Percentiles rank a stretch among this genome's conserved stretches.
Evolutionary conservation across 2,329 filamentous ascomycete genomes (phyloP).

Genomic region (Capronia epimyces): DNA sequence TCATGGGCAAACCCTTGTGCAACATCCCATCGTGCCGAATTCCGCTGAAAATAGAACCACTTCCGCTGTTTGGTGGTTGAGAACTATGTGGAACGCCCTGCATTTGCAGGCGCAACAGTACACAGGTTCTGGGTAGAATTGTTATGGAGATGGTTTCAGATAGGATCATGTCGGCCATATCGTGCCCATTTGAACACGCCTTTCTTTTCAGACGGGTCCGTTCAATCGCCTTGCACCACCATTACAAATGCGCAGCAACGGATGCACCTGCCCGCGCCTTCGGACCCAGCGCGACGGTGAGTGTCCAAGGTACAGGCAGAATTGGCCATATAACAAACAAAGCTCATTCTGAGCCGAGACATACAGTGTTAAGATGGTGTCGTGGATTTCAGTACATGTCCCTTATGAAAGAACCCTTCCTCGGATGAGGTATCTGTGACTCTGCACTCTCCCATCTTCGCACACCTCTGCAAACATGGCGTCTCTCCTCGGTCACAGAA

Average conservation of each 20-base stretch:
- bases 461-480: conserved; percentile 10
- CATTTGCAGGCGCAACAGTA: not conserved
- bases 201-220: not conserved
- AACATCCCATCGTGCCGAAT: not conserved
- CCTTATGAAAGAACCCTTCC: conserved; percentile 7
- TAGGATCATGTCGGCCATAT: not conserved
- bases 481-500: not conserved
- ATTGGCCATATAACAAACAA: conserved; percentile 14
- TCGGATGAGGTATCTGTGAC: not conserved
- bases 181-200: not conserved
- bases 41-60: conserved; percentile 4
- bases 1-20: conserved; percentile 3
- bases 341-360: not conserved
- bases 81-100: not conserved
- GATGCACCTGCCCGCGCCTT: conserved; percentile 23
- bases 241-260: conserved; percentile 15
- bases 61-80: not conserved
- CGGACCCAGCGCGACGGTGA: conserved; percentile 20
- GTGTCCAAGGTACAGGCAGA: conserved; percentile 11
- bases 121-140: conserved; percentile 4
- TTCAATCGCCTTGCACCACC: conserved; percentile 10
- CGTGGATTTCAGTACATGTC: conserved; percentile 1
- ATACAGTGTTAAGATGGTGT: conserved; percentile 1
- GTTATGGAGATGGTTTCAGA: conserved; percentile 2
- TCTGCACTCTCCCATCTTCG: not conserved